These are phyloP conservation scores for Ophiostoma fasciatum DNA, from an alignment of 2,329 filamentous ascomycete species.

Conservation along the genomic window DNA sequence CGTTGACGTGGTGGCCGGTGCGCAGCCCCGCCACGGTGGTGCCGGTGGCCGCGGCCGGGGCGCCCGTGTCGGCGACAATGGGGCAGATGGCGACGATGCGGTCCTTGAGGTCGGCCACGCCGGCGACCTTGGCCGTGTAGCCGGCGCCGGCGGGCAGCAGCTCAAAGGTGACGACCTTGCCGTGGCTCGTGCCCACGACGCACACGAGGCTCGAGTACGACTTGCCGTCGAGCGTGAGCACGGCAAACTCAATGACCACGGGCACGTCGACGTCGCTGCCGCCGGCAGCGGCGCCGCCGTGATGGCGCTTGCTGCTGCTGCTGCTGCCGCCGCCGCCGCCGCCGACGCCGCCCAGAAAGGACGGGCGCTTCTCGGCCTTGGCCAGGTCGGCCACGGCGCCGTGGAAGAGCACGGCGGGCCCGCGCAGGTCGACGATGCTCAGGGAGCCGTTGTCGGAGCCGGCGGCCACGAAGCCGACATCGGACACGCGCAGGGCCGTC, in stretches of 20 bases:
- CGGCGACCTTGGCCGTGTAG: constrained; percentile 60
- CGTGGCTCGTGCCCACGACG: constrained; percentile 77
- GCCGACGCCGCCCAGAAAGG: constrained; percentile 47
- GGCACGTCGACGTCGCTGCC: constrained; percentile 52
- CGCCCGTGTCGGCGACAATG: constrained; percentile 64
- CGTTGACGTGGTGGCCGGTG: constrained; percentile 60
- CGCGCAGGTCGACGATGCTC: constrained; percentile 73
- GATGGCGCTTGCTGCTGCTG: not conserved
- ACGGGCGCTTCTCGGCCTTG: constrained; percentile 61
- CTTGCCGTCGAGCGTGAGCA: constrained; percentile 87
- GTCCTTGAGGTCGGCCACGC: constrained; percentile 51
- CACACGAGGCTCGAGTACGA: constrained; percentile 88
- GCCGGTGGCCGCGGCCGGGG: constrained; percentile 61
- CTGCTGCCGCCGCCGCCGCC: constrained; percentile 32
- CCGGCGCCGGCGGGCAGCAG: constrained; percentile 60
- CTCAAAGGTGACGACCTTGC: constrained; percentile 81
- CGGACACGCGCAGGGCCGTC: constrained; percentile 68
- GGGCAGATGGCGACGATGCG: constrained; percentile 63
- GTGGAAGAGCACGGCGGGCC: constrained; percentile 70
- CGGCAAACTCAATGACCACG: constrained; percentile 74
- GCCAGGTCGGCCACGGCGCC: constrained; percentile 57
- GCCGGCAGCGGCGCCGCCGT: constrained; percentile 17
- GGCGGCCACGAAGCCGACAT: constrained; percentile 80
- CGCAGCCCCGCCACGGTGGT: constrained; percentile 60
- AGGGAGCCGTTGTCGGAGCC: constrained; percentile 74